Evolutionary conservation across 495 filamentous ascomycete species (phyloP).

Genomic region (Friedmanniomyces endolithicus): DNA sequence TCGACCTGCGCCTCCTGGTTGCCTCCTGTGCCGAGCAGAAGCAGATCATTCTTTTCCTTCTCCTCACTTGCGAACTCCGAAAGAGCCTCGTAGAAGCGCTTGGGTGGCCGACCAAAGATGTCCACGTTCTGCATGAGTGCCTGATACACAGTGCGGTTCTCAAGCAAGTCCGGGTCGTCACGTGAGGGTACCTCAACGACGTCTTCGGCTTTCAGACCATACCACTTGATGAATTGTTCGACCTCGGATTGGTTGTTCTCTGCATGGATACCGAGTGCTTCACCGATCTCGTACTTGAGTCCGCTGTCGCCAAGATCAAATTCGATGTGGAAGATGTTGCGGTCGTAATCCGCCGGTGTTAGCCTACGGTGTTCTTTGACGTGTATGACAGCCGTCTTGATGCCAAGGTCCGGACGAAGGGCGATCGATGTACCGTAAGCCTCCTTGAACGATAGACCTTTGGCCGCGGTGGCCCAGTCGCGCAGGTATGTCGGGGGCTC

Average conservation of each 20-base stretch:
- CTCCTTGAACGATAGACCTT: conserved; percentile 87
- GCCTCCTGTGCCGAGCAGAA: conserved; percentile 49
- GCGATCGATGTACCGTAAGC: conserved; percentile 61
- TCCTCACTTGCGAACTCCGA: conserved; percentile 75
- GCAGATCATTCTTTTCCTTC: conserved; percentile 67
- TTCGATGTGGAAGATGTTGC: conserved; percentile 99
- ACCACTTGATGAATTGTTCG: conserved; percentile 73
- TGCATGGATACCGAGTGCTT: conserved; percentile 92
- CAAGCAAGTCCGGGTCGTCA: conserved; percentile 61
- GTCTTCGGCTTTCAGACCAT: conserved; percentile 67
- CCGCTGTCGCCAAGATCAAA: conserved; percentile 87
- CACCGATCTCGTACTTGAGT: conserved; percentile 90
- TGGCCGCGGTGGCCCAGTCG: conserved; percentile 69
- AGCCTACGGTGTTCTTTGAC: conserved; percentile 93
- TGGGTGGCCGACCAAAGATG: conserved; percentile 91
- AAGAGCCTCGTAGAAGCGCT: conserved; percentile 90
- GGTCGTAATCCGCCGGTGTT: conserved; percentile 79
- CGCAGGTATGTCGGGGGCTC: conserved; percentile 55
- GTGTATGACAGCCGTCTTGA: conserved; percentile 74
- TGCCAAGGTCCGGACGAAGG: conserved; percentile 71
- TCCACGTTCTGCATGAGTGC: conserved; percentile 87
- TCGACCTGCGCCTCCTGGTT: conserved; percentile 71
- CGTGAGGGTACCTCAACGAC: conserved; percentile 84
- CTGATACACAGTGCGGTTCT: conserved; percentile 90
- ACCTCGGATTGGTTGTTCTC: conserved; percentile 79